Conservation (phyloP, 169 alveolate genomes). For the Blepharisma undulans region DNA sequence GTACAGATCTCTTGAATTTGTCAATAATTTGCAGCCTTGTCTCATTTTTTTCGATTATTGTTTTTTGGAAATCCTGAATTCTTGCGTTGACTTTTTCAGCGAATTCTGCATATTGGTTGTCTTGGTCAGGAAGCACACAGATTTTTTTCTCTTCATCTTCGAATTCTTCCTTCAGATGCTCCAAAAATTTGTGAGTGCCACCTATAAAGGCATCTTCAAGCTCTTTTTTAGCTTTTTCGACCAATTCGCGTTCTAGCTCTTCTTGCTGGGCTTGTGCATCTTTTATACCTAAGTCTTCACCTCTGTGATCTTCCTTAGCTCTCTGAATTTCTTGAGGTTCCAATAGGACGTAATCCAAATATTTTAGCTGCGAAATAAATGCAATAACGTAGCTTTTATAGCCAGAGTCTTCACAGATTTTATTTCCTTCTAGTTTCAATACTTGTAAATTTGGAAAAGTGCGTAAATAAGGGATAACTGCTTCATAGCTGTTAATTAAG, state of each 20-base stretch:
- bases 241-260: constrained; percentile 41
- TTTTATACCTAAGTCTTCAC: constrained; percentile 43
- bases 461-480: constrained; percentile 55
- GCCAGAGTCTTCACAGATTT: constrained; percentile 53
- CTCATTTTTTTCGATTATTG: constrained; percentile 45
- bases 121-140: constrained; percentile 49
- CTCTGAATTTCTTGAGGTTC: constrained; percentile 52
- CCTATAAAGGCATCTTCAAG: constrained; percentile 57
- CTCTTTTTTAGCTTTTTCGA: not conserved
- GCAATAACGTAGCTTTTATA: constrained; percentile 59
- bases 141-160: constrained; percentile 53
- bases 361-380: constrained; percentile 56
- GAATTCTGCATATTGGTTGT: constrained; percentile 40
- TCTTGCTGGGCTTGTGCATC: constrained; percentile 42
- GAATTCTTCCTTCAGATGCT: constrained; percentile 44
- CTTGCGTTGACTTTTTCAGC: constrained; percentile 51
- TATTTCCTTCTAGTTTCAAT: constrained; percentile 66
- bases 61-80: constrained; percentile 41
- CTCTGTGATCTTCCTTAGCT: constrained; percentile 62
- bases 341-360: constrained; percentile 65
- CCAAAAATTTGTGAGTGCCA: constrained; percentile 51
- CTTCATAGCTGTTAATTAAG: constrained; percentile 32
- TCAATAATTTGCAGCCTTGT: constrained; percentile 44
- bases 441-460: constrained; percentile 59
- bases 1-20: constrained; percentile 49